These are phyloP conservation scores for Colletotrichum destructivum DNA, from an alignment of 2,329 filamentous ascomycete genomes.

Conservation along the genomic window DNA sequence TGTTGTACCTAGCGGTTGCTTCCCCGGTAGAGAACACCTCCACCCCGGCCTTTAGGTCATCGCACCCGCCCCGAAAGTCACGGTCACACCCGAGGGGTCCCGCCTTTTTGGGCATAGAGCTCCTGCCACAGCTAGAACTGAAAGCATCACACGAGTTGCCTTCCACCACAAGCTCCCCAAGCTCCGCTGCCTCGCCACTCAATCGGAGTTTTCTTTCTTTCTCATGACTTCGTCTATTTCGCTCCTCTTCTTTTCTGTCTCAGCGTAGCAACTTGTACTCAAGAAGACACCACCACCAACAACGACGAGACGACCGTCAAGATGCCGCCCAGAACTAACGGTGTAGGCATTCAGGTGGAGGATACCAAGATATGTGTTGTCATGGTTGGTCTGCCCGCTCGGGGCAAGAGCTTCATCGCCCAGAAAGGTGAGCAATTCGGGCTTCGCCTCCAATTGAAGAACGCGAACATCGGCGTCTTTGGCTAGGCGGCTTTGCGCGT, in stretches of 20 bases:
- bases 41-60: slow-evolving; percentile 34
- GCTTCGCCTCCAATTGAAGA: neutral
- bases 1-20: neutral
- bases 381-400: slow-evolving; percentile 96
- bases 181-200: slow-evolving; percentile 19
- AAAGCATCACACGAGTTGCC: slow-evolving; percentile 41
- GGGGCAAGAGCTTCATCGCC: slow-evolving; percentile 97
- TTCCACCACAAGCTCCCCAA: slow-evolving; percentile 21
- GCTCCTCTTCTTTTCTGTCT: slow-evolving; percentile 24
- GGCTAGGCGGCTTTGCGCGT: neutral
- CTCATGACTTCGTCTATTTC: slow-evolving; percentile 23
- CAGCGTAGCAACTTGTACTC: slow-evolving; percentile 24
- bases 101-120: slow-evolving; percentile 37
- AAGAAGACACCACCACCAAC: slow-evolving; percentile 9
- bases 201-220: slow-evolving; percentile 18
- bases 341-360: slow-evolving; percentile 87
- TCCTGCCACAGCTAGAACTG: slow-evolving; percentile 37
- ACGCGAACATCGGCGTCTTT: neutral
- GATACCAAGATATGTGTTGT: slow-evolving; percentile 98
- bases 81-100: slow-evolving; percentile 37
- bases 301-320: slow-evolving; percentile 39
- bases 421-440: slow-evolving; percentile 81
- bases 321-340: slow-evolving; percentile 71
- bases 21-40: slow-evolving; percentile 26
- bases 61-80: slow-evolving; percentile 38